A percentile compares a stretch with the other conserved stretches of the same genome.
phyloP scores from a whole-genome alignment of 2,329 filamentous ascomycete genomes.

The Trichoderma sp. region DNA sequence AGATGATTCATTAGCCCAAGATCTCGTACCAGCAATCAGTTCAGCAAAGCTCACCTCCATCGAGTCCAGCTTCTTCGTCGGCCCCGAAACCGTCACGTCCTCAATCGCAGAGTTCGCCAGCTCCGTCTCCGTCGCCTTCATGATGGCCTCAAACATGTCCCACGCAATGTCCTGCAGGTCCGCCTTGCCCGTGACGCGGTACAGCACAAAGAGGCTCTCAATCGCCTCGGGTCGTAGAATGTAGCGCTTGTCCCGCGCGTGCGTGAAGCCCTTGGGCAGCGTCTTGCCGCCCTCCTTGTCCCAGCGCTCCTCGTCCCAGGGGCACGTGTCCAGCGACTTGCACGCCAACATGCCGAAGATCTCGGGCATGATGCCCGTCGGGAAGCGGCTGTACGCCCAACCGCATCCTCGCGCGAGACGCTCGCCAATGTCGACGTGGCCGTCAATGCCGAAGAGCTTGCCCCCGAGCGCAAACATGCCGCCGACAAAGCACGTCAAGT shows the following conservation, averaged over 20 bases:
- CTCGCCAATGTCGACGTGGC: slow-evolving; percentile 53
- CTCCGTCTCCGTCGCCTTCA: slow-evolving; percentile 50
- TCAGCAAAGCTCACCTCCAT: slow-evolving; percentile 56
- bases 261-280: slow-evolving; percentile 63
- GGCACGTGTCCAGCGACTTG: slow-evolving; percentile 40
- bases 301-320: slow-evolving; percentile 40
- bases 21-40: slow-evolving; percentile 17
- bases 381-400: slow-evolving; percentile 59
- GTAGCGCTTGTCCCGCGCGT: slow-evolving; percentile 54
- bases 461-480: slow-evolving; percentile 70
- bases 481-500: slow-evolving; percentile 63
- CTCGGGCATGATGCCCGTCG: slow-evolving; percentile 62
- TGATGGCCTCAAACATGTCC: slow-evolving; percentile 55
- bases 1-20: slow-evolving; percentile 14
- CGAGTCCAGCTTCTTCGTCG: slow-evolving; percentile 53
- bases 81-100: slow-evolving; percentile 44
- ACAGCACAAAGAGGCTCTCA: slow-evolving; percentile 78
- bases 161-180: slow-evolving; percentile 55
- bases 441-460: slow-evolving; percentile 55
- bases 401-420: slow-evolving; percentile 57
- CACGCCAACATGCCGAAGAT: slow-evolving; percentile 53
- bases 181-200: slow-evolving; percentile 55
- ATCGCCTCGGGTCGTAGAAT: slow-evolving; percentile 67
- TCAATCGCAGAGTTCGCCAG: slow-evolving; percentile 52
- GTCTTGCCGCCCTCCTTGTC: slow-evolving; percentile 31